phyloP scores from a whole-genome alignment of 1,139 yeast genomes.

The Yamadazyma atlantica region DNA sequence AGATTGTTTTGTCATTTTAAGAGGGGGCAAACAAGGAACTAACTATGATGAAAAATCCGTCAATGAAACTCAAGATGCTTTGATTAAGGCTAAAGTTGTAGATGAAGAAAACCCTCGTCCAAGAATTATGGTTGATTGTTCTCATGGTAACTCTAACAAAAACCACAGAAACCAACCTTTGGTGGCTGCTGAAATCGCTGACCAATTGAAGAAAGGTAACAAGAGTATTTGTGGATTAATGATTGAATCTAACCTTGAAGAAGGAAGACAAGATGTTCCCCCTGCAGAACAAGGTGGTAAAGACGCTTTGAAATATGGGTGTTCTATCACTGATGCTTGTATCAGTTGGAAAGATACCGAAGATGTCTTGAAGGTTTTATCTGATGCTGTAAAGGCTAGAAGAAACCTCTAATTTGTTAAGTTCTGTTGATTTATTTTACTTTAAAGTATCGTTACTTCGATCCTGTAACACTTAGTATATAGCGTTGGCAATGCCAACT shows the following conservation, averaged over 20 bases:
- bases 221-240: slow-evolving; percentile 83
- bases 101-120: slow-evolving; percentile 48
- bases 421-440: background rate
- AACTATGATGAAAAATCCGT: slow-evolving; percentile 83
- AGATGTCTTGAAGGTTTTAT: slow-evolving; percentile 64
- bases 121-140: slow-evolving; percentile 95
- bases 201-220: slow-evolving; percentile 78
- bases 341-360: slow-evolving; percentile 87
- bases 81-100: slow-evolving; percentile 56
- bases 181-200: slow-evolving; percentile 79
- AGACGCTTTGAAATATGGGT: slow-evolving; percentile 76
- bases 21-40: slow-evolving; percentile 95
- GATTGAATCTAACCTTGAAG: slow-evolving; percentile 91
- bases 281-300: slow-evolving; percentile 62
- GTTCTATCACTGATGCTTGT: slow-evolving; percentile 96
- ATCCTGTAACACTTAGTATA: too few relatives aligned
- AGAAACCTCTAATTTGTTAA: slow-evolving; percentile 38
- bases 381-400: slow-evolving; percentile 79
- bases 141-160: slow-evolving; percentile 93
- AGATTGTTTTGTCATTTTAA: slow-evolving; percentile 82
- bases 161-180: slow-evolving; percentile 90
- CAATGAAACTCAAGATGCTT: slow-evolving; percentile 61
- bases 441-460: background rate
- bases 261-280: slow-evolving; percentile 90
- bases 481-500: too few relatives aligned